A percentile compares a stretch with the other conserved stretches of the same genome.
Evolutionary conservation across 2,329 filamentous ascomycete species (phyloP).

Genomic region (Davidsoniella australis): DNA sequence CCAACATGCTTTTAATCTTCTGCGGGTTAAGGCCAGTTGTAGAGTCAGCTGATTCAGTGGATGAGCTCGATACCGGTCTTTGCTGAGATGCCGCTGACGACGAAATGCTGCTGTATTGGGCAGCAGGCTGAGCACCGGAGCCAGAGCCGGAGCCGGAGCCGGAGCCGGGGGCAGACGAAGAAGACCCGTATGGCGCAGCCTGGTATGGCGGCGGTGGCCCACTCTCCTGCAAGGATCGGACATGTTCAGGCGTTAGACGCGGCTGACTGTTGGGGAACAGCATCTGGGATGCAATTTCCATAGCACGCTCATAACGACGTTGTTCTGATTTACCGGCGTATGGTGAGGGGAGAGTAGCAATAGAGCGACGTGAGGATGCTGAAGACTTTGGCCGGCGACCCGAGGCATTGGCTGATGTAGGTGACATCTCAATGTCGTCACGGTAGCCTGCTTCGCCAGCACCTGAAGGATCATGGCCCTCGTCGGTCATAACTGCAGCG

Average conservation of each 20-base stretch:
- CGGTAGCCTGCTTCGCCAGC: slow-evolving; percentile 1
- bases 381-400: slow-evolving; percentile 1
- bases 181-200: slow-evolving; percentile 15
- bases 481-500: slow-evolving; percentile 17
- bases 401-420: neutral
- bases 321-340: slow-evolving; percentile 28
- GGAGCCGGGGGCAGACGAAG: slow-evolving; percentile 14
- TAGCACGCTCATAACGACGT: slow-evolving; percentile 27
- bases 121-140: neutral
- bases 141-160: slow-evolving; percentile 7
- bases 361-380: neutral
- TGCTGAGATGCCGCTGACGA: slow-evolving; percentile 10
- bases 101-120: neutral
- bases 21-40: slow-evolving; percentile 33
- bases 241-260: slow-evolving; percentile 19
- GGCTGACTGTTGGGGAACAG: slow-evolving; percentile 29
- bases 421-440: slow-evolving; percentile 10
- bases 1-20: slow-evolving; percentile 40
- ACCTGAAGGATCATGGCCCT: slow-evolving; percentile 24
- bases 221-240: slow-evolving; percentile 26
- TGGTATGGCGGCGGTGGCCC: slow-evolving; percentile 28
- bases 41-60: slow-evolving; percentile 22
- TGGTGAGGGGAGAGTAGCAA: slow-evolving; percentile 14
- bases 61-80: slow-evolving; percentile 24
- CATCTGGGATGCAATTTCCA: slow-evolving; percentile 27